Percentiles rank a stretch among this genome's conserved stretches.
These are phyloP conservation scores for Petasospora rhodanensis DNA, from an alignment of 1,139 yeast genomes.

Conservation along the genomic window DNA sequence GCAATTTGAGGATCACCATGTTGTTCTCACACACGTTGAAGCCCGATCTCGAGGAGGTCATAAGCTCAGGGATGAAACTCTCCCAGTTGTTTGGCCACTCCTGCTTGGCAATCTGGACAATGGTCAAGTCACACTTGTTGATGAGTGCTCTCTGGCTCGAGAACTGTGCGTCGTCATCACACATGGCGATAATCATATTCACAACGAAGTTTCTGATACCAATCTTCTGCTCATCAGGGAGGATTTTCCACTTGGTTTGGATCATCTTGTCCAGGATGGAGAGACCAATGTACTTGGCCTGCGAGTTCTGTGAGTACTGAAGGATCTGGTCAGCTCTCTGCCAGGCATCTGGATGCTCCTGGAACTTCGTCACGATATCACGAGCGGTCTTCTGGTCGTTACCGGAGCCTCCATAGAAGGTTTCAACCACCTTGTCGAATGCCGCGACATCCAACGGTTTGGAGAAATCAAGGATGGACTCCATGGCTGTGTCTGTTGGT, in stretches of 20 bases:
- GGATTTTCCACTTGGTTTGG: conserved; percentile 88
- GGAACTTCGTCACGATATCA: conserved; percentile 76
- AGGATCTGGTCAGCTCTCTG: conserved; percentile 86
- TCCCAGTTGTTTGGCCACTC: conserved; percentile 99
- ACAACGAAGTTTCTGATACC: conserved; percentile 93
- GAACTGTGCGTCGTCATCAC: conserved; percentile 82
- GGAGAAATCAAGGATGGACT: conserved; percentile 80
- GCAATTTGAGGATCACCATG: conserved; percentile 83
- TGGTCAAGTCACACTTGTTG: conserved; percentile 87
- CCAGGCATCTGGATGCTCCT: conserved; percentile 96
- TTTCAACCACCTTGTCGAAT: conserved; percentile 79
- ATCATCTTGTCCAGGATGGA: conserved; percentile 86
- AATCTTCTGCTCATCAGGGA: conserved; percentile 78
- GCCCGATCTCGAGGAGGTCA: conserved; percentile 76
- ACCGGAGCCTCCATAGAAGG: conserved; percentile 85
- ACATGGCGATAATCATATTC: conserved; percentile 87
- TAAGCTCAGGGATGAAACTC: conserved; percentile 89
- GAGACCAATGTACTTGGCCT: conserved; percentile 87
- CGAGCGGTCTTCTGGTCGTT: conserved; percentile 82
- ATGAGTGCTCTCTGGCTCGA: conserved; percentile 75
- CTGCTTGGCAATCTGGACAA: conserved; percentile 91
- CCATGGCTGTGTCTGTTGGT: conserved; percentile 47
- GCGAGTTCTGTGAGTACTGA: conserved; percentile 73
- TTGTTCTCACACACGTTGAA: conserved; percentile 95
- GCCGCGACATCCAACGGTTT: conserved; percentile 74